Evolutionary conservation across 257 asterid species (phyloP), one percentile per base, ranked within the genome.

Genomic region (Jaltomata sinuosa): DNA sequence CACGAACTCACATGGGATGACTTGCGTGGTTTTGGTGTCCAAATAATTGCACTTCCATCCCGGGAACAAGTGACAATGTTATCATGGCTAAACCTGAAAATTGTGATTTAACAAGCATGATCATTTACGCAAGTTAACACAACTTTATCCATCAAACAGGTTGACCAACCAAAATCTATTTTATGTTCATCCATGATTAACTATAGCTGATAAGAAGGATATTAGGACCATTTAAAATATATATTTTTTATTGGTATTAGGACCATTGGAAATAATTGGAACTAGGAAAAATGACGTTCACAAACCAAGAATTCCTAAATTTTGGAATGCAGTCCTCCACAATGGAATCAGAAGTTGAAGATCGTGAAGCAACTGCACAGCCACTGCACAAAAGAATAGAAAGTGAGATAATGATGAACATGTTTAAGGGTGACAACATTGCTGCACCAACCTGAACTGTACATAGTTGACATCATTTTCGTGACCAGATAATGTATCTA

Each of bases 41-140:
- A 96, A 84, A 96, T 96, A 79, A 96, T 96, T 87, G 99, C 99
- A 93, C 98, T 96, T 79, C 99, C 99, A 89, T 96, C 99, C 38
- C 98, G 98, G 27, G 99, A 96, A 85, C 99, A 96, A 54, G 99
- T 96, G 76, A 96, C 99, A 55, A 96, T 94, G 86, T 91, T 94
- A 84, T 96, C 97, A 84, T 93, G 97, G 84, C 91, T 90, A 87
- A 89, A 91, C 98, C 99, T 96, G 94, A 71, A 65, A 81, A 54
- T 19, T 61, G 22, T 84, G 84, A 85, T 86, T 86, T 65, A 77
- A 67, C 78, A 71, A 85, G 80, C 77, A 80, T 84, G 85, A 57
- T 67, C 55, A 83, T 87, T 72, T 67, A 52, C 49, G 18, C 53
- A 62, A 80, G 21, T 77, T 49, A 74, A 64, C 59, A 54, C 19